Evolutionary conservation across 495 filamentous ascomycete species (phyloP), one percentile per base, ranked within the genome.

Genomic region (Penicillium antarcticum): DNA sequence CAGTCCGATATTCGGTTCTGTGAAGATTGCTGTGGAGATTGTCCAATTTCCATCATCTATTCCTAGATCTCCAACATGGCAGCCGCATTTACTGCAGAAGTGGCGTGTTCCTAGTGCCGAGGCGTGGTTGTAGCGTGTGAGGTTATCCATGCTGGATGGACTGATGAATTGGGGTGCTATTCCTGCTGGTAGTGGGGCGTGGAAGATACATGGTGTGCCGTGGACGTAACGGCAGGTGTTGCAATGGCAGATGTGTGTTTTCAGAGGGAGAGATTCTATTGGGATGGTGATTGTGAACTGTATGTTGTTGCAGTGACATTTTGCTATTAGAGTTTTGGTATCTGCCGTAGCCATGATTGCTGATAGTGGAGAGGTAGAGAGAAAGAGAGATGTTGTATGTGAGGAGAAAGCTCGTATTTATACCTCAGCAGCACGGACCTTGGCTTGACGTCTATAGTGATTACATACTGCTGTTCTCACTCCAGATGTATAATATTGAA

Each of bases 241-340:
- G 71, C 86, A 89, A 56, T 85, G 84, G 67, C 86, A 89, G 36
- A 89, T 51, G 34, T 71, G 67, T n/a, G 67, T 52, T 39, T 60
- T 46, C 11, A 70, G 45, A 5, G 67, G 69, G 24, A 70, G 53
- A 10, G 46, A 13, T 53, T 45, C 18, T 42, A 54, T 31, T 38
- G 63, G 54, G 24, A 68, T 17, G 43, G 55, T 55, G 18, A 72
- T 14, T 14, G 55, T 60, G 47, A 66, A 63, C 62, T 61, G 71
- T 9, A 72, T 65, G 14, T 61, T 54, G 24, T 68, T 67, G 57
- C 84, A 88, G 55, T 76, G 75, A 57, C 85, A 88, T 14, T 75
- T 68, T 19, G 78, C 58, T 13, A 43, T 61, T 9, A 68, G 48
- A 8, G 51, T 59, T 32, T 60, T 66, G 48, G 44, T 46, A 4